Evolutionary conservation across 768 basidiomycete genomes (phyloP).

Genomic region (Lactifluus piperatus): DNA sequence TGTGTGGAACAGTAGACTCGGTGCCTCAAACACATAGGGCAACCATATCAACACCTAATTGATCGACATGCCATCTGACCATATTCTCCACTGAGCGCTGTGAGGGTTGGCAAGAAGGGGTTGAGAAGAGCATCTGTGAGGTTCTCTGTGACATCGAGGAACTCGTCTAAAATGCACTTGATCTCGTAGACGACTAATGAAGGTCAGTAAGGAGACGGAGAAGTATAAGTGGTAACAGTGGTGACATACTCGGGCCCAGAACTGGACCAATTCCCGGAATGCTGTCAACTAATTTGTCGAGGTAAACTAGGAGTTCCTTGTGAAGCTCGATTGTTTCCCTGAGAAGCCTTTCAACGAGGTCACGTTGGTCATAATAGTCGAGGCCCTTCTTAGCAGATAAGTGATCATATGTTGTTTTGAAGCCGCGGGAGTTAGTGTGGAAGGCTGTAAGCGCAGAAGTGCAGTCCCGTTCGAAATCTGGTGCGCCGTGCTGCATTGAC

Average conservation of each 20-base stretch:
- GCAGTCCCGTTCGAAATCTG: constrained; percentile 36
- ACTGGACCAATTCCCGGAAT: constrained; percentile 42
- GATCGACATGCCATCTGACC: constrained; percentile 21
- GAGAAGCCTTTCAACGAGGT: constrained; percentile 39
- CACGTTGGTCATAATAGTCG: constrained; percentile 38
- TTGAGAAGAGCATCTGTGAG: constrained; percentile 41
- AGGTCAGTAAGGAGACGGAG: background rate
- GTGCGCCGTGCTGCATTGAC: constrained; percentile 23
- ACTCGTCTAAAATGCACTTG: constrained; percentile 49
- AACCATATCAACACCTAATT: constrained; percentile 18
- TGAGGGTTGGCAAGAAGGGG: constrained; percentile 31
- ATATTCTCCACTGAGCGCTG: constrained; percentile 23
- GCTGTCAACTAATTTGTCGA: constrained; percentile 28
- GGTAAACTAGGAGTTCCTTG: constrained; percentile 37
- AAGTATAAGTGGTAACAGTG: background rate
- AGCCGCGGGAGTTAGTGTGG: constrained; percentile 29
- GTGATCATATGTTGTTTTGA: constrained; percentile 25
- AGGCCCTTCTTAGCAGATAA: constrained; percentile 39
- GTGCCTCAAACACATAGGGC: constrained; percentile 20
- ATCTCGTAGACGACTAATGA: constrained; percentile 45
- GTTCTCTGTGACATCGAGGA: constrained; percentile 43
- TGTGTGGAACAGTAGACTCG: constrained; percentile 23
- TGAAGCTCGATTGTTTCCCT: constrained; percentile 40
- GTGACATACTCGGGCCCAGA: constrained; percentile 42
- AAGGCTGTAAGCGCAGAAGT: constrained; percentile 29